phyloP scores from a whole-genome alignment of 2,329 filamentous ascomycete species.

The Fusarium odoratissimum region DNA sequence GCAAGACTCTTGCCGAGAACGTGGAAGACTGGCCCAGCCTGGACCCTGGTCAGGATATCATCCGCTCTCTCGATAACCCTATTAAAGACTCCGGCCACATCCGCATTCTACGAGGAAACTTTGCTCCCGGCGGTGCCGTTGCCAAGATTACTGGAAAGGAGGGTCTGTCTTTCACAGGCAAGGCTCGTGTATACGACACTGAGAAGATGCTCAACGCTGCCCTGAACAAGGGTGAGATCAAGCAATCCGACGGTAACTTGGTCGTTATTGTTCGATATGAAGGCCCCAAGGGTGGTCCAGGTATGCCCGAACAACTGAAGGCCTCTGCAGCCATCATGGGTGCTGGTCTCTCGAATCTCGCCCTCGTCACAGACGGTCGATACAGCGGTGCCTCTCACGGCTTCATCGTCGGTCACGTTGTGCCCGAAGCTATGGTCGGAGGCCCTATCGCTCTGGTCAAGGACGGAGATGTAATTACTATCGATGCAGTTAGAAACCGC shows the following conservation, averaged over 20 bases:
- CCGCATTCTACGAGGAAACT: slow-evolving; percentile 86
- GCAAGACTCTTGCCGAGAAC: slow-evolving; percentile 85
- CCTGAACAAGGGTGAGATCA: slow-evolving; percentile 74
- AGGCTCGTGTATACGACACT: slow-evolving; percentile 87
- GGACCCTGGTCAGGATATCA: slow-evolving; percentile 83
- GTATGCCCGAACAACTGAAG: slow-evolving; percentile 95
- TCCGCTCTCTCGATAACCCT: slow-evolving; percentile 78
- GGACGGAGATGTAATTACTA: slow-evolving; percentile 85
- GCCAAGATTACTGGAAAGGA: slow-evolving; percentile 98
- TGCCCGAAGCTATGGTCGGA: slow-evolving; percentile 88
- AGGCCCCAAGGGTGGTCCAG: slow-evolving; percentile 90
- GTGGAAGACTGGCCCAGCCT: slow-evolving; percentile 81
- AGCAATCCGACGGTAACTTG: slow-evolving; percentile 73
- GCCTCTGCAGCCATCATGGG: slow-evolving; percentile 93
- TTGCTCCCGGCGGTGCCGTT: slow-evolving; percentile 89
- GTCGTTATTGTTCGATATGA: slow-evolving; percentile 94
- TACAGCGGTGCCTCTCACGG: slow-evolving; percentile 91
- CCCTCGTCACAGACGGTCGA: slow-evolving; percentile 90
- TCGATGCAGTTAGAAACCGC: slow-evolving; percentile 83
- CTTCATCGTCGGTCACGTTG: slow-evolving; percentile 94
- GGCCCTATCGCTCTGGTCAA: slow-evolving; percentile 87
- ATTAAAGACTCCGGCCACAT: slow-evolving; percentile 91
- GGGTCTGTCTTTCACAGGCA: slow-evolving; percentile 82
- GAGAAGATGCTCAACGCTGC: slow-evolving; percentile 83
- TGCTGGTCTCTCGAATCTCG: slow-evolving; percentile 86